These are phyloP conservation scores for Cladosporium sp. DNA, from an alignment of 2,329 filamentous ascomycete species.

Conservation along the genomic window DNA sequence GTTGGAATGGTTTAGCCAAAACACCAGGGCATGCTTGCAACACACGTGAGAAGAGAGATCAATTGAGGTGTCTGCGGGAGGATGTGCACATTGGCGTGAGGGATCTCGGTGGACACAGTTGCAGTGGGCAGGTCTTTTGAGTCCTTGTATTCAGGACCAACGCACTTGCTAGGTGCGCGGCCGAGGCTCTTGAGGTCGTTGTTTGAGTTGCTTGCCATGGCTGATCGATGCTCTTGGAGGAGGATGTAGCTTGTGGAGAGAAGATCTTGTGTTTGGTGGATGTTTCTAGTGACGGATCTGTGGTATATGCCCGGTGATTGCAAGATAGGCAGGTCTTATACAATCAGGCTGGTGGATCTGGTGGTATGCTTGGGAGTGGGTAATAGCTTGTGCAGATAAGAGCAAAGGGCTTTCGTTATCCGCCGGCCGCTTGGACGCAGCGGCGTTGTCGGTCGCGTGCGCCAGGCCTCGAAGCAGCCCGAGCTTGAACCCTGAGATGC, in stretches of 20 bases:
- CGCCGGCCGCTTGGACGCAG: background rate
- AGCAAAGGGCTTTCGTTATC: conserved; percentile 10
- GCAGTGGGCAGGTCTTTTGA: conserved; percentile 67
- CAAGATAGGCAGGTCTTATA: background rate
- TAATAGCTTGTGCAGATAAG: conserved; percentile 4
- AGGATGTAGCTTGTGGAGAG: background rate
- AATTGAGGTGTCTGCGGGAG: conserved; percentile 92
- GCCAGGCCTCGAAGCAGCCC: background rate
- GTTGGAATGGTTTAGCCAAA: background rate
- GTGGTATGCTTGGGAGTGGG: background rate
- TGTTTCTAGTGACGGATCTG: background rate
- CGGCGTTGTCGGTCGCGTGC: background rate
- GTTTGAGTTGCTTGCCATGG: conserved; percentile 20
- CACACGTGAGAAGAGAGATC: conserved; percentile 95
- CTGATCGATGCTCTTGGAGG: background rate
- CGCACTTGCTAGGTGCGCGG: conserved; percentile 55
- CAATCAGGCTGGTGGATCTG: background rate
- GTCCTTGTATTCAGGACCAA: conserved; percentile 78
- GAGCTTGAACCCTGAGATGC: background rate
- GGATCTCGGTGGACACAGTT: conserved; percentile 81
- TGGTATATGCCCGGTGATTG: background rate
- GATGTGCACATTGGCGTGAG: conserved; percentile 84
- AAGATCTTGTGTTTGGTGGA: background rate
- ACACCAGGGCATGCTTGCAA: conserved; percentile 29
- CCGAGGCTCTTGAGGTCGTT: conserved; percentile 25